Evolutionary conservation across 495 filamentous ascomycete species (phyloP), one percentile per base, ranked within the genome.

Genomic region (Penicillium parvum): DNA sequence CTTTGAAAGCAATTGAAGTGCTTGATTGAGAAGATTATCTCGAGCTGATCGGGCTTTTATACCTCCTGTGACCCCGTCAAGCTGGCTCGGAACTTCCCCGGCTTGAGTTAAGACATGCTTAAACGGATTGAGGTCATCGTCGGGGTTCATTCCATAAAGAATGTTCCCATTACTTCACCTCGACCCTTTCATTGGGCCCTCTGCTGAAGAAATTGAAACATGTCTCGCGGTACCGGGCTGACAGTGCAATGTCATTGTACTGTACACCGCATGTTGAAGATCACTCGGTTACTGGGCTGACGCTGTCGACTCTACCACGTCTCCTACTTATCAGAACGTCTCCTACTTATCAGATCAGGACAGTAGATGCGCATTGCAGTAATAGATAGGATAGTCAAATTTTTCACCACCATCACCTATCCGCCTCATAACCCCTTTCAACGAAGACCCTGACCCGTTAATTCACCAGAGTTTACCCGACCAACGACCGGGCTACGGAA

Each of bases 81-180:
- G 30, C 9, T 15, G 18, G 14, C n/a, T 17, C 30, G 17, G 8
- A 7, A 20, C 11, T 7, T 3, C 16, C 21, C 12, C 41, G 19
- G 23, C 28, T 37, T 12, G 6, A 43, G 7, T 23, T 40, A 40
- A 54, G 51, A 54, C 42, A 50, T 43, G 19, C 33, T 32, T 41
- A 37, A 40, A 1, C 21, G 11, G 27, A 38, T 36, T 43, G 39
- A 43, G 39, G 16, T 37, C 33, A 43, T 30, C 21, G 25, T 21
- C 26, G 43, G 44, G 16, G 9, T 8, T 16, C 6, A 12, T 43
- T 22, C 48, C 22, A 45, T 36, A 45, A 37, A 27, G n/a, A 28
- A 38, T 19, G 40, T 27, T 18, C 38, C 22, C 21, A 16, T 22
- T 23, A 32, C n/a, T 5, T 7, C 9, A 7, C 3, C 2, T 14